phyloP scores from a whole-genome alignment of 805 yeast genomes.

The Suhomyces faveliae region DNA sequence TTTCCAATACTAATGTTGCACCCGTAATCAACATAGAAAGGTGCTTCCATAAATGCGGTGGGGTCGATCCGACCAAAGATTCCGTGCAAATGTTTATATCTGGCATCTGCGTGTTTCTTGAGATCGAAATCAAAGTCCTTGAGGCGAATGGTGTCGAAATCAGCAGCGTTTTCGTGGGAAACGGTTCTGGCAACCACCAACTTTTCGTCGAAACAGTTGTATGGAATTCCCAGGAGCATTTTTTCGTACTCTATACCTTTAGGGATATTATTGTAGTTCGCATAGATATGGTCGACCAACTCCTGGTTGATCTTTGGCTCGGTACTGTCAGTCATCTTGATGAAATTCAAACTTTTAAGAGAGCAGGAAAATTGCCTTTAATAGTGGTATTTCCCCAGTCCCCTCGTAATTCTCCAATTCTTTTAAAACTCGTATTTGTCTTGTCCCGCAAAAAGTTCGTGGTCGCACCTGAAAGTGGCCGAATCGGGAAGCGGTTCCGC shows the following conservation, averaged over 20 bases:
- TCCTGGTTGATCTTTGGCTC: slow-evolving; percentile 25
- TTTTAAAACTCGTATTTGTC: neutral
- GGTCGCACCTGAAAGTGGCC: neutral
- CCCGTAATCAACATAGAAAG: slow-evolving; percentile 66
- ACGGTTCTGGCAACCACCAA: slow-evolving; percentile 27
- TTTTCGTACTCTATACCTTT: slow-evolving; percentile 47
- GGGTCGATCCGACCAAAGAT: slow-evolving; percentile 51
- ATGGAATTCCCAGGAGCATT: slow-evolving; percentile 55
- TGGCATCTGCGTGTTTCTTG: slow-evolving; percentile 31
- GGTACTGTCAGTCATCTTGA: neutral
- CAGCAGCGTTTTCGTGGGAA: slow-evolving; percentile 36
- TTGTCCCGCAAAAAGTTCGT: neutral
- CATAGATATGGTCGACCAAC: slow-evolving; percentile 34
- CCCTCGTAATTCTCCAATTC: no score
- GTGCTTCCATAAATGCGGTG: slow-evolving; percentile 50
- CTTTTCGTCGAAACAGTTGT: slow-evolving; percentile 33
- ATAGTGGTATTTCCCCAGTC: no score
- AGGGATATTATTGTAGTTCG: slow-evolving; percentile 34
- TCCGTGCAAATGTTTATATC: slow-evolving; percentile 32
- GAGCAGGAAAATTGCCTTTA: neutral
- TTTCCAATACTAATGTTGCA: slow-evolving; percentile 58
- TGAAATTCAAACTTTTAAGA: neutral
- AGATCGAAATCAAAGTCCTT: slow-evolving; percentile 29
- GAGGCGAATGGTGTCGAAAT: slow-evolving; percentile 33
- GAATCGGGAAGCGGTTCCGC: neutral